Conservation (phyloP, 83 land plant species). For the Isoetes engelmannii region DNA sequence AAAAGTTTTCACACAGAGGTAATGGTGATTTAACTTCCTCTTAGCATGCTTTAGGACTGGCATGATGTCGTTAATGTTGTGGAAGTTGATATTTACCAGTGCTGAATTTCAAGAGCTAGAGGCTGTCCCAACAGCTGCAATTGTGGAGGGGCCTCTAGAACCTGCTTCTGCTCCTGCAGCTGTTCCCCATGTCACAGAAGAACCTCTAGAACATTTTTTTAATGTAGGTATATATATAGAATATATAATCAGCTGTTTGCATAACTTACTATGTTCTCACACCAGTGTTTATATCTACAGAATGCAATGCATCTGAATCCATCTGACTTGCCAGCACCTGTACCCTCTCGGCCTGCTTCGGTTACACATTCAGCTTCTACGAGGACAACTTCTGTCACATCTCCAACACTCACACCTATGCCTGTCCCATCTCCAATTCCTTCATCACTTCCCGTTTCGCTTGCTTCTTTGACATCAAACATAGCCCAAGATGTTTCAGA, state of each 20-base stretch:
- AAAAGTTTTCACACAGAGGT: constrained; percentile 44
- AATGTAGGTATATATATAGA: constrained; percentile 27
- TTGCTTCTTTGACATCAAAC: no score
- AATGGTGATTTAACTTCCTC: constrained; percentile 26
- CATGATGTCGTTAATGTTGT: constrained; percentile 5
- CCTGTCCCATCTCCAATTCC: constrained; percentile 34
- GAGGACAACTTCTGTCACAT: constrained; percentile 11
- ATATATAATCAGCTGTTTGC: constrained; percentile 3
- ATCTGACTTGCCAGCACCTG: constrained; percentile 13
- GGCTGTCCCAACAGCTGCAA: constrained; percentile 45
- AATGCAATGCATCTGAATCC: constrained; percentile 24
- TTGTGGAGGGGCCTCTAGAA: constrained; percentile 63
- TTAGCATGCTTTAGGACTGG: background rate
- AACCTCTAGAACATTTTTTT: constrained; percentile 40
- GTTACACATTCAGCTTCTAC: no score
- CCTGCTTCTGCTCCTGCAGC: constrained; percentile 28
- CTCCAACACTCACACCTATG: constrained; percentile 18
- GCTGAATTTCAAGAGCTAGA: constrained; percentile 76
- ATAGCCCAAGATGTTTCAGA: no score
- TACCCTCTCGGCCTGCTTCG: constrained; percentile 23
- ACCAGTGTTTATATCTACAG: constrained; percentile 21
- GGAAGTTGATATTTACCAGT: constrained; percentile 7
- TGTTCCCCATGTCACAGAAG: constrained; percentile 37
- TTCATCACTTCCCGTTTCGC: no score
- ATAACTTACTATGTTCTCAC: no score